Conservation (phyloP, 768 basidiomycete species). For the Paxillus rubicundulus region DNA sequence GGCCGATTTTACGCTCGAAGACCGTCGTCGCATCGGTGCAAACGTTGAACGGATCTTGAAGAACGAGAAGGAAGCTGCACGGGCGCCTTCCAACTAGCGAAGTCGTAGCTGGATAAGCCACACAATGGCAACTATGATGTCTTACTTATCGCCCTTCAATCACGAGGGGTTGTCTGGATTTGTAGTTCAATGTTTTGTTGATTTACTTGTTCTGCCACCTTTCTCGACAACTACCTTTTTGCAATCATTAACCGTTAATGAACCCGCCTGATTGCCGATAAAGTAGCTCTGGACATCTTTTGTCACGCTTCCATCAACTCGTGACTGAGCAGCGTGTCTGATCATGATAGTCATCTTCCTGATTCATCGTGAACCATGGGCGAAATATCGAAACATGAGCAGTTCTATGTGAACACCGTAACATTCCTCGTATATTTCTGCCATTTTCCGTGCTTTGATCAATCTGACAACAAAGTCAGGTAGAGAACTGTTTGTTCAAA, state of each 20-base stretch:
- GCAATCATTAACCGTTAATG: too few species aligned
- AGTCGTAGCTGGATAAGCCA: neutral
- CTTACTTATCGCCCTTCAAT: neutral
- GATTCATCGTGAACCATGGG: neutral
- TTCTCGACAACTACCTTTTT: too few species aligned
- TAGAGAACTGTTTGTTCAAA: constrained; percentile 20
- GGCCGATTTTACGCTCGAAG: constrained; percentile 52
- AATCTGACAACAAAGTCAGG: constrained; percentile 4
- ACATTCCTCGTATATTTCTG: constrained; percentile 12
- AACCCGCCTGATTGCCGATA: too few species aligned
- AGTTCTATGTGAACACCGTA: constrained; percentile 12
- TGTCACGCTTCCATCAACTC: too few species aligned
- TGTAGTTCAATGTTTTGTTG: too few species aligned
- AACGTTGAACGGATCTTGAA: constrained; percentile 58
- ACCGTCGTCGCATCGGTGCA: constrained; percentile 57
- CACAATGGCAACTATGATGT: neutral
- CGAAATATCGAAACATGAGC: neutral
- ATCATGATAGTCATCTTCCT: too few species aligned
- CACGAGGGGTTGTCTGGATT: too few species aligned
- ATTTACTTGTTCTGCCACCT: too few species aligned
- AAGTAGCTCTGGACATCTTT: too few species aligned
- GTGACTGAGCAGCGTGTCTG: too few species aligned
- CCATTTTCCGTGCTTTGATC: neutral
- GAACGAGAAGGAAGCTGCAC: constrained; percentile 66
- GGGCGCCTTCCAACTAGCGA: constrained; percentile 44